Base-by-base conservation (phyloP, 108 stramenopile genomes). In the Discostella pseudostelligera region DNA sequence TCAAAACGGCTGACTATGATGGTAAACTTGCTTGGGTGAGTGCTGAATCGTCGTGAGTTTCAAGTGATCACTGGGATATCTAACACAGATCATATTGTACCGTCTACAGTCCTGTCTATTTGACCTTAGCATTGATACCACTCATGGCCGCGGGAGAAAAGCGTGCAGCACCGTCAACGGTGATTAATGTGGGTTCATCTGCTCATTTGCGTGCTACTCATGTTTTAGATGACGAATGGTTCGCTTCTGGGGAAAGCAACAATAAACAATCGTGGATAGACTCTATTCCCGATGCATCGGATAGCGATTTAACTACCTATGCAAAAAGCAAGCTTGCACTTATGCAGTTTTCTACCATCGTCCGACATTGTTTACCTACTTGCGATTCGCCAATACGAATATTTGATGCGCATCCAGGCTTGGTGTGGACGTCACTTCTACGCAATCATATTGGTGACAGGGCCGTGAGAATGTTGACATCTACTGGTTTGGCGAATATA, bases 341-440 rank as follows among this genome's bases (percentile, higher is more conserved):
- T 22, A 54, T 77, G 59, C 76, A 77, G 59, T 77, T 69, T 17
- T 70, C 76, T 17, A 77, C 76, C 4, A 48, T 77, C 11, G 35
- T 77, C 4, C 62, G 76, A 49, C 53, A 47, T 17, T 43, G 44
- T 26, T 36, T 75, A 46, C 61, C 67, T 19, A 39, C 47, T 6
- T 21, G 19, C 44, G 47, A 28, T 21, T 17, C 48, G 29, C 11
- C 21, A 6, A 49, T 77, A 35, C 54, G 39, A 60, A 54, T 77
- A 36, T 16, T 54, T 40, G 69, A 77, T 40, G 76, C 69, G 4
- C 76, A 77, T 35, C 76, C 76, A 5, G 76, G 76, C 24, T 66
- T 77, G 69, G 76, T 77, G 16, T 77, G 76, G 76, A 77, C 76
- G 24, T 63, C 76, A 8, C 51, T 77, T 8, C 46, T 77, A n/a